phyloP scores from a whole-genome alignment of 345 rosid genomes.

The Gossypium mustelinum region DNA sequence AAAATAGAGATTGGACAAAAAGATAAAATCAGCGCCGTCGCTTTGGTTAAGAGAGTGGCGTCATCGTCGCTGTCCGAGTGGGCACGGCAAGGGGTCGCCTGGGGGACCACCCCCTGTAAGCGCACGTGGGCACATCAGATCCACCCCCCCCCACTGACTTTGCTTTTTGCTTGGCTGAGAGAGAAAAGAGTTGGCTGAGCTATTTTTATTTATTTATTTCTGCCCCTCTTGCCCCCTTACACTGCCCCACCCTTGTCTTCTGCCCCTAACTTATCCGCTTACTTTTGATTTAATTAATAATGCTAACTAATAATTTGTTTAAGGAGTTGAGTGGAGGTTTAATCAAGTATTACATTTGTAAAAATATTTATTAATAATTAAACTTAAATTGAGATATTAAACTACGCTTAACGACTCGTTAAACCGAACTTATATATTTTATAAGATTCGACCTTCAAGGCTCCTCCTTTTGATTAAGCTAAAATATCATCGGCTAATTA shows the following conservation, averaged over 20 bases:
- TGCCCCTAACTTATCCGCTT: neutral
- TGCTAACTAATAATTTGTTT: neutral
- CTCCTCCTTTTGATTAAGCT: too few relatives aligned
- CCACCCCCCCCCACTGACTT: neutral
- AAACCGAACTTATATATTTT: too few relatives aligned
- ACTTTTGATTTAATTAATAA: too few relatives aligned
- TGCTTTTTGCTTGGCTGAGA: neutral
- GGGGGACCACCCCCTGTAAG: neutral
- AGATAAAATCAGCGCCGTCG: slow-evolving; percentile 2
- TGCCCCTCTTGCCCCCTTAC: neutral
- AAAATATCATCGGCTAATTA: too few relatives aligned
- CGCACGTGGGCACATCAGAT: slow-evolving; percentile 8
- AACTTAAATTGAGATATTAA: too few relatives aligned
- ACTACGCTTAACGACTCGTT: too few relatives aligned
- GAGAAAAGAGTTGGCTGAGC: neutral
- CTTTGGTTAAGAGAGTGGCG: neutral
- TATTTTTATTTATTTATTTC: neutral
- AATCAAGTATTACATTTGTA: too few relatives aligned
- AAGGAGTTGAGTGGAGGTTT: too few relatives aligned
- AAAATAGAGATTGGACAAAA: neutral
- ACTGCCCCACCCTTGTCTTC: neutral
- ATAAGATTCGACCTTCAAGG: too few relatives aligned
- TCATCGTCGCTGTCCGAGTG: neutral
- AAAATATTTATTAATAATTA: too few relatives aligned
- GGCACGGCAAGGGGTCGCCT: neutral